These are phyloP conservation scores for Physaria fendleri DNA, from an alignment of 345 rosid genomes.

Conservation along the genomic window DNA sequence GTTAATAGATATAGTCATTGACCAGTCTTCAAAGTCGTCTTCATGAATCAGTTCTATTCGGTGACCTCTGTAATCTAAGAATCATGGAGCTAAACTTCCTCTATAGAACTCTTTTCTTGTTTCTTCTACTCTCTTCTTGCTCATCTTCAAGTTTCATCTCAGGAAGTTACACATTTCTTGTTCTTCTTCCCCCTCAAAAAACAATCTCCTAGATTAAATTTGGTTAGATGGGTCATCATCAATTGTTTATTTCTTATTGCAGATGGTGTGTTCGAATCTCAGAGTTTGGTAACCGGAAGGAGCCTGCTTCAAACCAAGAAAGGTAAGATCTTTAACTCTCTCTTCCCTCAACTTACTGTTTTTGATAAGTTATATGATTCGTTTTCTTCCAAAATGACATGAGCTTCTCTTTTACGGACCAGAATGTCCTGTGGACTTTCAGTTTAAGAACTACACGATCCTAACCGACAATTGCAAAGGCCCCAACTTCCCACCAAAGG, in stretches of 20 bases:
- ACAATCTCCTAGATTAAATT: background rate
- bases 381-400: background rate
- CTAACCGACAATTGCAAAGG: slow-evolving; percentile 53
- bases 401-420: slow-evolving; percentile 12
- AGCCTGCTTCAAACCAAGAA: slow-evolving; percentile 71
- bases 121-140: slow-evolving; percentile 29
- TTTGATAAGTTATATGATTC: background rate
- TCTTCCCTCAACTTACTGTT: background rate
- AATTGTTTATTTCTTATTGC: slow-evolving; percentile 17
- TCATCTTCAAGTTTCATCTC: slow-evolving; percentile 44
- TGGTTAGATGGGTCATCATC: background rate
- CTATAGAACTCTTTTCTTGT: slow-evolving; percentile 22
- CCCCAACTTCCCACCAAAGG: slow-evolving; percentile 38
- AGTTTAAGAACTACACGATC: slow-evolving; percentile 50
- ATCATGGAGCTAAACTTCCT: slow-evolving; percentile 27
- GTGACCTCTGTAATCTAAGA: background rate
- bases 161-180: slow-evolving; percentile 31
- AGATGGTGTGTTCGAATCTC: slow-evolving; percentile 49
- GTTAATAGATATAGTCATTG: background rate
- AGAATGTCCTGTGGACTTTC: slow-evolving; percentile 61
- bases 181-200: background rate
- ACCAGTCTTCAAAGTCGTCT: background rate
- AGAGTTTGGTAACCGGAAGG: slow-evolving; percentile 39
- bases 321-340: slow-evolving; percentile 25
- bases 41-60: slow-evolving; percentile 23